Percentiles rank a stretch among this genome's conserved stretches.
Evolutionary conservation across 2,329 filamentous ascomycete species (phyloP).

Genomic region (Bretziella fagacearum): DNA sequence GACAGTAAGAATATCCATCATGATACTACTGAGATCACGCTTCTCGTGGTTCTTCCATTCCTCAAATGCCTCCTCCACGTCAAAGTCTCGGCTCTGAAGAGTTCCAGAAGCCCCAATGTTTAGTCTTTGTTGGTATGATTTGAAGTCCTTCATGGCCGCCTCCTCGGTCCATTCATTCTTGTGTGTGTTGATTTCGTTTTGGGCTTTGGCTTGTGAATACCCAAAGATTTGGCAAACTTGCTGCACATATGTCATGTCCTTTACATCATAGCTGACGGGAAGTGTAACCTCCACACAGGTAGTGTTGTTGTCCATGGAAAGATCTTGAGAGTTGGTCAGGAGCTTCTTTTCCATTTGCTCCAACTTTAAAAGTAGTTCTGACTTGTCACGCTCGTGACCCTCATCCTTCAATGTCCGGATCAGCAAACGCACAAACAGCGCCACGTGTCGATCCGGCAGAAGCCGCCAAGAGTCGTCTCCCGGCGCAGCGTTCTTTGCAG

Average conservation of each 20-base stretch:
- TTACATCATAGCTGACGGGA: conserved; percentile 78
- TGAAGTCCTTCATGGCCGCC: conserved; percentile 76
- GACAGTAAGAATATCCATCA: conserved; percentile 73
- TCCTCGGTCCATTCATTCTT: conserved; percentile 77
- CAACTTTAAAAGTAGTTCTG: conserved; percentile 66
- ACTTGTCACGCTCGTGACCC: conserved; percentile 68
- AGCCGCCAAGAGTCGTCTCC: conserved; percentile 82
- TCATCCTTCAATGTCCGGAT: conserved; percentile 64
- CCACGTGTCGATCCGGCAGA: conserved; percentile 85
- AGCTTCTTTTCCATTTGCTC: conserved; percentile 81
- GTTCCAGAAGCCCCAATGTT: conserved; percentile 65
- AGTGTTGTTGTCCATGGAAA: conserved; percentile 32
- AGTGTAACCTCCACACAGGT: conserved; percentile 65
- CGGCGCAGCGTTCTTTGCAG: conserved; percentile 56
- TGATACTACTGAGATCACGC: conserved; percentile 78
- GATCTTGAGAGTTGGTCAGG: conserved; percentile 80
- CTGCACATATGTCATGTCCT: conserved; percentile 90
- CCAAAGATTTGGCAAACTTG: conserved; percentile 76
- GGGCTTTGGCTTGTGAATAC: conserved; percentile 59
- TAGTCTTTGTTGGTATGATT: conserved; percentile 79
- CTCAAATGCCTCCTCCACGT: conserved; percentile 72
- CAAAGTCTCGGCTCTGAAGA: conserved; percentile 71
- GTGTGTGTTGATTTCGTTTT: conserved; percentile 72
- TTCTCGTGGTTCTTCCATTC: conserved; percentile 83
- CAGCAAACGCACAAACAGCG: conserved; percentile 80